Evolutionary conservation across 2,329 filamentous ascomycete genomes (phyloP).

Genomic region (Sporothrix sp.): DNA sequence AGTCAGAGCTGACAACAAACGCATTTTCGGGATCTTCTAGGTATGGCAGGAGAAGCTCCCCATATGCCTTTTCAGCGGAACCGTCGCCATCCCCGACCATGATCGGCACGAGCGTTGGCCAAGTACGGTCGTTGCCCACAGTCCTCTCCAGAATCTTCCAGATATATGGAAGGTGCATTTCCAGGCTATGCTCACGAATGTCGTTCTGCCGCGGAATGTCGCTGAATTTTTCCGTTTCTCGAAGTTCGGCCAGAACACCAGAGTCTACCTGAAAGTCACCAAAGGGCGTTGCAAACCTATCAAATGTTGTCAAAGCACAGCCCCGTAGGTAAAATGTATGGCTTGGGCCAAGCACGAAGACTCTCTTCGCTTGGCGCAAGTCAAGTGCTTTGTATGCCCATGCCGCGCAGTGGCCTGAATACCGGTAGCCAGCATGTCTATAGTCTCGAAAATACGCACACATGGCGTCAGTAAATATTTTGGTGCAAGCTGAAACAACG

Average conservation of each 20-base stretch:
- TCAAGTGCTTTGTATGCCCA: constrained; percentile 91
- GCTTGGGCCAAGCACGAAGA: constrained; percentile 89
- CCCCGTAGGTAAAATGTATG: constrained; percentile 75
- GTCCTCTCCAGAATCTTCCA: constrained; percentile 59
- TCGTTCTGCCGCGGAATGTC: constrained; percentile 59
- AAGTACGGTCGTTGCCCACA: constrained; percentile 34
- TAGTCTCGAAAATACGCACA: too few relatives aligned
- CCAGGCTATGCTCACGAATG: constrained; percentile 79
- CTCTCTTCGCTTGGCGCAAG: constrained; percentile 67
- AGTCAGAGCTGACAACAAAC: constrained; percentile 89
- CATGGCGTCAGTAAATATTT: not conserved
- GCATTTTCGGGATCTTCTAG: constrained; percentile 64
- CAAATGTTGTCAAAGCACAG: constrained; percentile 66
- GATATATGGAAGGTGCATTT: constrained; percentile 94
- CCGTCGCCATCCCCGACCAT: constrained; percentile 68
- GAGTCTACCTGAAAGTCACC: constrained; percentile 59
- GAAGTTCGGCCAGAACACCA: constrained; percentile 41
- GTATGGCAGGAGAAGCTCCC: constrained; percentile 65
- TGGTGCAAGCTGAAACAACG: not conserved
- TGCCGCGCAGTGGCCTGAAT: constrained; percentile 83
- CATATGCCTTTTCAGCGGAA: constrained; percentile 57
- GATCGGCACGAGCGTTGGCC: constrained; percentile 73
- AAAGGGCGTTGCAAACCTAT: constrained; percentile 62
- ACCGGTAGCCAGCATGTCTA: constrained; percentile 88
- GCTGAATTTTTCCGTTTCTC: constrained; percentile 44